These are phyloP conservation scores for button mushroom (Agaricus bisporus) DNA, from an alignment of 768 basidiomycete species.

Conservation along the genomic window DNA sequence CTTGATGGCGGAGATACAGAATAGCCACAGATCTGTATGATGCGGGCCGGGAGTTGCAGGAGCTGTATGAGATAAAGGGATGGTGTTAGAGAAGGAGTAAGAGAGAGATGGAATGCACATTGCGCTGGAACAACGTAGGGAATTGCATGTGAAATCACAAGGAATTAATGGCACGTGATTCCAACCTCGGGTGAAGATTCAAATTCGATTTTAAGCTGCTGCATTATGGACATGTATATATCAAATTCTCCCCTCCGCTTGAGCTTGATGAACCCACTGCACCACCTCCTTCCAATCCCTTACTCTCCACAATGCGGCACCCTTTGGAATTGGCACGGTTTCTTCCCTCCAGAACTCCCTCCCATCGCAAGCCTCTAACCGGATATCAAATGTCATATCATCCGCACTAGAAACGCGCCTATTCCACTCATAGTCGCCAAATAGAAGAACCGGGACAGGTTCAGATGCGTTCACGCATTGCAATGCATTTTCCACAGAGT, in stretches of 20 bases:
- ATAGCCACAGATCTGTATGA: not conserved
- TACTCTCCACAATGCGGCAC: constrained; percentile 45
- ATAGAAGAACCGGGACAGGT: constrained; percentile 60
- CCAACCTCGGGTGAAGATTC: not conserved
- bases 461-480: constrained; percentile 42
- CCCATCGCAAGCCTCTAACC: constrained; percentile 39
- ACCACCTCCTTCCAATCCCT: constrained; percentile 60
- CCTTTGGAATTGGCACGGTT: constrained; percentile 40
- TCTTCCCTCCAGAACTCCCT: constrained; percentile 55
- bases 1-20: not conserved
- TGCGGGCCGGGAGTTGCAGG: not conserved
- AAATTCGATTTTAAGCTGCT: not conserved
- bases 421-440: constrained; percentile 78
- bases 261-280: constrained; percentile 30
- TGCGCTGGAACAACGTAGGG: not conserved
- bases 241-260: constrained; percentile 13
- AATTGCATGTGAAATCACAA: not conserved
- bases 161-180: not conserved
- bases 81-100: not conserved
- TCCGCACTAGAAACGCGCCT: constrained; percentile 41
- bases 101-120: not conserved
- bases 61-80: no score
- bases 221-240: not conserved
- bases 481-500: constrained; percentile 74
- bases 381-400: constrained; percentile 48